phyloP scores from a whole-genome alignment of 345 rosid genomes.

The Acer yangbiense region DNA sequence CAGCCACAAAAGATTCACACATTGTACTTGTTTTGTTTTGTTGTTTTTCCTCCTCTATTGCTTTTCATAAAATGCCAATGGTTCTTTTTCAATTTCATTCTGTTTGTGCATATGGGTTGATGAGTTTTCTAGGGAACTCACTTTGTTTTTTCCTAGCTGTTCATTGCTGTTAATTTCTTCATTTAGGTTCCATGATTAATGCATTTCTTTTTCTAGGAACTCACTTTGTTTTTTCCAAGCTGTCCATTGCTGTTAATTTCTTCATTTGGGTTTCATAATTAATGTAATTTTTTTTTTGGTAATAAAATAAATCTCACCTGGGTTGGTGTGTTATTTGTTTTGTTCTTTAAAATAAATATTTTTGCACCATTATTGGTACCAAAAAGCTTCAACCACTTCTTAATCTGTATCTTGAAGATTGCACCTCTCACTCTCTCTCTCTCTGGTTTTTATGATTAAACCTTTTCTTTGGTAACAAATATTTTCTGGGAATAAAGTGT shows the following conservation, averaged over 20 bases:
- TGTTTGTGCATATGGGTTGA: conserved; percentile 29
- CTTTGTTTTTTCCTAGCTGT: not conserved
- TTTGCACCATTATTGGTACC: conserved; percentile 20
- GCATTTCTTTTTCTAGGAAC: conserved; percentile 7
- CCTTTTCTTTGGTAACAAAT: conserved; percentile 15
- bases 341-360: not conserved
- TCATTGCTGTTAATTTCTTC: not conserved
- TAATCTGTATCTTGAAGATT: conserved; percentile 20
- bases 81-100: conserved; percentile 11
- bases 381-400: conserved; percentile 14
- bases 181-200: conserved; percentile 12
- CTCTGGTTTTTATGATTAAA: not conserved
- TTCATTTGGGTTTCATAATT: conserved; percentile 13
- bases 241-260: not conserved
- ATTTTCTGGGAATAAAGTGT: conserved; percentile 14
- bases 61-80: conserved; percentile 20
- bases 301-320: conserved; percentile 9
- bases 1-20: conserved; percentile 21
- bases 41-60: conserved; percentile 5
- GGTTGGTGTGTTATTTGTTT: conserved; percentile 23
- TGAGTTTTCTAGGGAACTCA: conserved; percentile 19
- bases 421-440: not conserved
- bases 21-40: conserved; percentile 4
- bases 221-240: conserved; percentile 3
- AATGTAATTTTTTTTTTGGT: not conserved